Conservation (phyloP, 2,329 filamentous ascomycete species). For the Dothiorella sarmentorum region DNA sequence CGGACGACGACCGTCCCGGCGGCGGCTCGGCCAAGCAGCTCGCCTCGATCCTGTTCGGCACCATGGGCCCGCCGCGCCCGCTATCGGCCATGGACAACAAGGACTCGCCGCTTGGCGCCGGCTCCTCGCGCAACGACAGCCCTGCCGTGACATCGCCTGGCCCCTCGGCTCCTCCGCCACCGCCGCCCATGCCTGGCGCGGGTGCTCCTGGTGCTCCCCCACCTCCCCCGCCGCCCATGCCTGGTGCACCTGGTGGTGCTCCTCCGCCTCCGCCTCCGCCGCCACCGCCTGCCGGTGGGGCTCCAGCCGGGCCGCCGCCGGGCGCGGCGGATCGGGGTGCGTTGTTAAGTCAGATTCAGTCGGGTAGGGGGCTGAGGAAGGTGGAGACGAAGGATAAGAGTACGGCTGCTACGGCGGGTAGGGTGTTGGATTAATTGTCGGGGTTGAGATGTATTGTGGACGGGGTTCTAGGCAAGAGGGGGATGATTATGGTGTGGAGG, state of each 20-base stretch:
- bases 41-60: conserved; percentile 91
- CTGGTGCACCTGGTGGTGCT: conserved; percentile 27
- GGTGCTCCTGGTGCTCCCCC: conserved; percentile 38
- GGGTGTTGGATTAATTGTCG: conserved; percentile 52
- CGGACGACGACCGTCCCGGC: conserved; percentile 73
- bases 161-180: conserved; percentile 44
- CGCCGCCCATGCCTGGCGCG: conserved; percentile 32
- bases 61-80: conserved; percentile 90
- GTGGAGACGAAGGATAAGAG: conserved; percentile 88
- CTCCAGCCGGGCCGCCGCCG: conserved; percentile 50
- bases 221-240: conserved; percentile 47
- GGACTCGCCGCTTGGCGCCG: conserved; percentile 43
- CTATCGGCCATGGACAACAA: conserved; percentile 78
- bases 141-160: conserved; percentile 39
- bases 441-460: not conserved
- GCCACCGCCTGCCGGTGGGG: conserved; percentile 22
- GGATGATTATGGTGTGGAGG: not conserved
- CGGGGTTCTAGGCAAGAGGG: not conserved
- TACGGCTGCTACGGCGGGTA: conserved; percentile 66
- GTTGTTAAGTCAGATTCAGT: conserved; percentile 78
- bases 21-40: conserved; percentile 85
- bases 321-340: conserved; percentile 47
- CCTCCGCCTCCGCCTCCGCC: conserved; percentile 36
- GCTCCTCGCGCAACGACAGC: conserved; percentile 37
- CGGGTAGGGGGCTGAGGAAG: conserved; percentile 77